Percentiles rank a stretch among this genome's conserved stretches.
phyloP scores from a whole-genome alignment of 495 filamentous ascomycete species.

The Bacidia gigantensis region DNA sequence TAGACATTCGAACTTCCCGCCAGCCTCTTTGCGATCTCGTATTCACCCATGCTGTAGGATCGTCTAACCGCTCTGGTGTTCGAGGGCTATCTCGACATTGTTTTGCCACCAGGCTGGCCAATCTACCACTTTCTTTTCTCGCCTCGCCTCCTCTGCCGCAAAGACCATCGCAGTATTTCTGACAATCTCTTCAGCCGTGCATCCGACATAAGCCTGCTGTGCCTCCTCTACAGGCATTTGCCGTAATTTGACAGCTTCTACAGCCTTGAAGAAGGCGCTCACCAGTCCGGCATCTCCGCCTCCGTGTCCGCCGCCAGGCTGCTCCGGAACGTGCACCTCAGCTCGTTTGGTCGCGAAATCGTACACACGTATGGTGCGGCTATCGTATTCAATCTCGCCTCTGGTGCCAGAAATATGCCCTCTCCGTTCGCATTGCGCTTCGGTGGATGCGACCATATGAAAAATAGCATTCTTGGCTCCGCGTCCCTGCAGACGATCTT shows the following conservation, averaged over 20 bases:
- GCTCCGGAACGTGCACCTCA: conserved; percentile 8
- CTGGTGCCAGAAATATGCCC: conserved; percentile 70
- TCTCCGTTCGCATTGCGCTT: conserved; percentile 70
- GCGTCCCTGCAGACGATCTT: conserved; percentile 27
- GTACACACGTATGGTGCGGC: conserved; percentile 29
- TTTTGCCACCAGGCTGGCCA: conserved; percentile 68
- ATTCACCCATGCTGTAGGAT: not conserved
- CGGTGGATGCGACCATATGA: conserved; percentile 87
- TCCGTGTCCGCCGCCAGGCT: conserved; percentile 45
- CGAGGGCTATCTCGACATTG: conserved; percentile 6
- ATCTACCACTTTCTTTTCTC: conserved; percentile 50
- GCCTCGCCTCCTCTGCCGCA: conserved; percentile 78
- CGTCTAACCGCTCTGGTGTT: not conserved
- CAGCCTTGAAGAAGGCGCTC: conserved; percentile 63
- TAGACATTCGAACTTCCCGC: no score
- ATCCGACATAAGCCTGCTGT: conserved; percentile 63
- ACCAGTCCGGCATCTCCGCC: conserved; percentile 80
- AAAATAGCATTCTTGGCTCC: conserved; percentile 75
- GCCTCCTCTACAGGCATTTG: conserved; percentile 54
- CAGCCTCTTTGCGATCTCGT: no score
- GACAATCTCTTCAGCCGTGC: conserved; percentile 70
- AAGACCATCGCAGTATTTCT: conserved; percentile 89
- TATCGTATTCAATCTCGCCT: conserved; percentile 72
- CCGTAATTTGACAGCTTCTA: conserved; percentile 62
- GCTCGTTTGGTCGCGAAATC: conserved; percentile 23